phyloP scores from a whole-genome alignment of 2,329 filamentous ascomycete genomes.

The Cytospora piceicola region DNA sequence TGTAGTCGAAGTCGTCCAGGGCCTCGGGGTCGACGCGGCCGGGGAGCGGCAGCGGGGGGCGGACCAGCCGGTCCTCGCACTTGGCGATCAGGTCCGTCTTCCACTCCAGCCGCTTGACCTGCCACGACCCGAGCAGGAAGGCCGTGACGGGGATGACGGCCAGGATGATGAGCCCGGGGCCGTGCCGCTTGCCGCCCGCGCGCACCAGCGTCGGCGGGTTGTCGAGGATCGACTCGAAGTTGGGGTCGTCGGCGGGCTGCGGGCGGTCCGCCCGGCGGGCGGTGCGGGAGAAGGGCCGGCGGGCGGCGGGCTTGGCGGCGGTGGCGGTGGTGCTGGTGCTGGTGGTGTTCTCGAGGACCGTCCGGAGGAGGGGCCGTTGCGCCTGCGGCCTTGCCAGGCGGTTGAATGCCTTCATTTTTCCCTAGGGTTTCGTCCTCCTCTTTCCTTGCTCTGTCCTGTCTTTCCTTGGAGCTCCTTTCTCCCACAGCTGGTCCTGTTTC shows the following conservation, averaged over 20 bases:
- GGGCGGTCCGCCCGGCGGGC: slow-evolving; percentile 28
- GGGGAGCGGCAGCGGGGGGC: slow-evolving; percentile 82
- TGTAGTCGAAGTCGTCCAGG: slow-evolving; percentile 87
- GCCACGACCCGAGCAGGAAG: slow-evolving; percentile 90
- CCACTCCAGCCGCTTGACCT: slow-evolving; percentile 90
- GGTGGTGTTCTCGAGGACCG: slow-evolving; percentile 15
- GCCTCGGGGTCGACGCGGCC: slow-evolving; percentile 80
- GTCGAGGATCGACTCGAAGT: slow-evolving; percentile 85
- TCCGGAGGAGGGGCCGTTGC: slow-evolving; percentile 14
- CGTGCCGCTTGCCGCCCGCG: slow-evolving; percentile 67
- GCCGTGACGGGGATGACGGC: slow-evolving; percentile 90
- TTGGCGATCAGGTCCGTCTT: slow-evolving; percentile 91
- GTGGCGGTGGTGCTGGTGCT: slow-evolving; percentile 8
- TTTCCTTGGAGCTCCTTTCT: neutral
- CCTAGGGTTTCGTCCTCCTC: neutral
- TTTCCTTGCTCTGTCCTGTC: neutral
- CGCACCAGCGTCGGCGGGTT: slow-evolving; percentile 81
- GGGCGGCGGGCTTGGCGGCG: neutral
- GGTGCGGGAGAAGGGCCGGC: slow-evolving; percentile 39
- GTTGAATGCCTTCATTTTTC: slow-evolving; percentile 28
- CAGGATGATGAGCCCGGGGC: slow-evolving; percentile 78
- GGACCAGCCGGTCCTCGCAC: slow-evolving; percentile 88
- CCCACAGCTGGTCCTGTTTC: neutral
- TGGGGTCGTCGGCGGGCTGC: slow-evolving; percentile 72
- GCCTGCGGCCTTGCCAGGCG: slow-evolving; percentile 23